Evolutionary conservation across 2,329 filamentous ascomycete genomes (phyloP).

Genomic region (Sarocladium strictum): DNA sequence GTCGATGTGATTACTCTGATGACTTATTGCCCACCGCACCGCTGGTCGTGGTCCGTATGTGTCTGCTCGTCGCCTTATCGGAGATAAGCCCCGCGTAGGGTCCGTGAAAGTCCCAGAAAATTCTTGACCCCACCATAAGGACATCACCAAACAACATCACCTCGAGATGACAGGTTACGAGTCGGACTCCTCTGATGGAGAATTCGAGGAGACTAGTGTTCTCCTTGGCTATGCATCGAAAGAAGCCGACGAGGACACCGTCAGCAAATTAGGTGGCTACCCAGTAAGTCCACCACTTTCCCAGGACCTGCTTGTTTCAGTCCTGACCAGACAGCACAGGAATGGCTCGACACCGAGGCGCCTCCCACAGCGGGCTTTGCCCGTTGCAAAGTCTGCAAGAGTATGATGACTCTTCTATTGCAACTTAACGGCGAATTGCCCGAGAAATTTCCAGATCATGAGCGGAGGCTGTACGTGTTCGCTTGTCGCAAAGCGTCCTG

Average conservation of each 20-base stretch:
- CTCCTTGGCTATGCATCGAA: slow-evolving; percentile 83
- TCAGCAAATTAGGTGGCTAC: slow-evolving; percentile 81
- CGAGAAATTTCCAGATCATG: slow-evolving; percentile 78
- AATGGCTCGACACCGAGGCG: slow-evolving; percentile 71
- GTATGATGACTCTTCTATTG: slow-evolving; percentile 75
- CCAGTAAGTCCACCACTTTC: slow-evolving; percentile 55
- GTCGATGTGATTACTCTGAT: slow-evolving; percentile 20
- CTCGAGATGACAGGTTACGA: slow-evolving; percentile 68
- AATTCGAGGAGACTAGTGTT: slow-evolving; percentile 77
- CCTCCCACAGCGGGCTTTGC: slow-evolving; percentile 72
- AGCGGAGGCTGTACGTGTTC: slow-evolving; percentile 83
- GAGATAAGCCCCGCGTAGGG: slow-evolving; percentile 21
- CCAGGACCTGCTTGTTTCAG: background rate
- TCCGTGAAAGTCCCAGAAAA: slow-evolving; percentile 26
- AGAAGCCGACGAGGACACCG: slow-evolving; percentile 68
- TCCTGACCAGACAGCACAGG: slow-evolving; percentile 39
- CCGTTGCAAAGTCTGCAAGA: slow-evolving; percentile 82
- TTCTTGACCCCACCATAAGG: slow-evolving; percentile 33
- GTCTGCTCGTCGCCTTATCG: slow-evolving; percentile 6
- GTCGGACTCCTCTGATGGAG: slow-evolving; percentile 72
- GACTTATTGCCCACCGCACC: too few species aligned
- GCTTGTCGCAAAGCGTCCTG: slow-evolving; percentile 74
- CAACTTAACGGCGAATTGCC: slow-evolving; percentile 90
- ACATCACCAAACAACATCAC: slow-evolving; percentile 13
- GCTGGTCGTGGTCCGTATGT: background rate